Base-by-base conservation (phyloP, 2,329 filamentous ascomycete species). In the Stagonosporopsis vannaccii region DNA sequence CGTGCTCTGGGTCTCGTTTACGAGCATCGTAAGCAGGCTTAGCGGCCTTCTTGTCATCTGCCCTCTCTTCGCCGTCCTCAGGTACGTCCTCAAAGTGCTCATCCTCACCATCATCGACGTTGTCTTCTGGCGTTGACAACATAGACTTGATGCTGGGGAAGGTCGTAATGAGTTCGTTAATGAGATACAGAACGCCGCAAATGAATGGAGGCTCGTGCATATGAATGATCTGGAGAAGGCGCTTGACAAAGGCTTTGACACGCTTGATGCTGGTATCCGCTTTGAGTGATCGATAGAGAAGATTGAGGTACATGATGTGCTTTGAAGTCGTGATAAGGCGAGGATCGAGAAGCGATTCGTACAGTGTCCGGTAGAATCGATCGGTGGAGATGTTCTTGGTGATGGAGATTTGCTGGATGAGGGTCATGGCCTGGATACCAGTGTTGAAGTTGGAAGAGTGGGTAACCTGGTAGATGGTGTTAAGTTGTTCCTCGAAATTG, bases 361-460 rank as follows among this genome's bases (percentile, higher is more conserved):
- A 99, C 2, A 99, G 81, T 9, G 93, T 97, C 46, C 92, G 86
- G 79, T 98, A 99, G 80, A 97, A 99, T 58, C 95, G 86, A 70
- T 99, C 95, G 12, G 89, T 88, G 4, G 90, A 89, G 50, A 94
- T 82, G 68, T 93, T 89, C 73, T 95, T 92, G 3, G 88, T 86
- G 1, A 87, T 82, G 0, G 92, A 91, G 25, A 99, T 85, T 75
- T 98, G 95, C 74, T 98, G 95, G 63, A 99, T 96, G 43, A 99
- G 82, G 79, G 97, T 90, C 62, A 99, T 84, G 30, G 95, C 94
- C 77, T 99, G 95, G 33, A 99, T 91, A 72, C 92, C 95, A 0
- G 95, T 99, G 79, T 98, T 99, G 84, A 99, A 98, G 77, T 99
- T 99, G 53, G 94, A 92, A 0, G 94, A 98, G 77, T 99, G 95